These are phyloP conservation scores for Sclerotinia nivalis DNA, from an alignment of 2,329 filamentous ascomycete genomes.

Conservation along the genomic window DNA sequence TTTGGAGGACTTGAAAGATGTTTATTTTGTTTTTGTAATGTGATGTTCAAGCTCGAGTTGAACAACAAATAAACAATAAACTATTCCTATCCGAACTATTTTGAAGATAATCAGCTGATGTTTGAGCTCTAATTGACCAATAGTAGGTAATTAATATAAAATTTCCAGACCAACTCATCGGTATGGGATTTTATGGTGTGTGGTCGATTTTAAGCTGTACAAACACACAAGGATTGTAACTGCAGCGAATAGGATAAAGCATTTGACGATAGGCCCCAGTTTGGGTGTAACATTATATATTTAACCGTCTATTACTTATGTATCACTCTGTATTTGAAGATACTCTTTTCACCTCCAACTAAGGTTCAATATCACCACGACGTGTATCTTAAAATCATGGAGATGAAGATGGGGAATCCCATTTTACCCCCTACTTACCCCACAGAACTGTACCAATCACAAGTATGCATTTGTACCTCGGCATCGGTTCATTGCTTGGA, in stretches of 20 bases:
- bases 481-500: constrained; percentile 4
- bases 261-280: not conserved
- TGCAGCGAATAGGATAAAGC: not conserved
- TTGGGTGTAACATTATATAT: not conserved
- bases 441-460: constrained; percentile 5
- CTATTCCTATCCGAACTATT: too few species aligned
- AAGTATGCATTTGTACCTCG: constrained; percentile 7
- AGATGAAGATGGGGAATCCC: constrained; percentile 13
- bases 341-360: not conserved
- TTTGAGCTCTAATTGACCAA: too few species aligned
- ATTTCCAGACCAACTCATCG: not conserved
- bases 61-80: too few species aligned
- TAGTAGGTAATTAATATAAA: too few species aligned
- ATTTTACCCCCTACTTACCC: constrained; percentile 8
- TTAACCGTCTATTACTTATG: not conserved
- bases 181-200: not conserved
- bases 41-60: too few species aligned
- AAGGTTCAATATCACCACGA: not conserved
- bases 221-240: constrained; percentile 2
- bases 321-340: not conserved
- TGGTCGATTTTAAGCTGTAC: constrained; percentile 1
- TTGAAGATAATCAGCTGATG: too few species aligned
- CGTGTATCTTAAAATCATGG: not conserved
- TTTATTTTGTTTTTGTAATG: too few species aligned
- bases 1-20: too few species aligned